Conservation (phyloP, 805 yeast genomes). For the Saccharomycopsis sp. region DNA sequence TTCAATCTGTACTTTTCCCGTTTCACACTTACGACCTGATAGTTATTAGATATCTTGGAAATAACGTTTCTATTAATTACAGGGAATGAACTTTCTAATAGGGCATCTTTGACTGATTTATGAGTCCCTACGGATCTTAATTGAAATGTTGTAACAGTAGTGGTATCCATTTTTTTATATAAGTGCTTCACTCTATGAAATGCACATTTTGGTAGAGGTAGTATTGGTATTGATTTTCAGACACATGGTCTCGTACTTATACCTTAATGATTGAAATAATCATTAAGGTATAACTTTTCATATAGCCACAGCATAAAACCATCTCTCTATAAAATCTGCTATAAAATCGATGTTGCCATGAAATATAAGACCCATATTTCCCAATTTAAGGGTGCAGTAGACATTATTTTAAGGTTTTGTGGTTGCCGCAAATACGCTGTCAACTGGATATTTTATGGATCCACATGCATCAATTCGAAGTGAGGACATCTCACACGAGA, state of each 20-base stretch:
- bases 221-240: too few relatives aligned
- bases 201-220: too few relatives aligned
- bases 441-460: too few relatives aligned
- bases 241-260: too few relatives aligned
- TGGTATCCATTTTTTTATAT: neutral
- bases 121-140: neutral
- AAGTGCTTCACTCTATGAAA: too few relatives aligned
- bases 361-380: neutral
- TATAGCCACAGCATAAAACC: too few relatives aligned
- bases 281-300: too few relatives aligned
- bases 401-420: neutral
- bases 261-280: too few relatives aligned
- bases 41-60: neutral
- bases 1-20: neutral
- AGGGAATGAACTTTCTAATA: neutral
- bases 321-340: neutral
- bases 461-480: too few relatives aligned
- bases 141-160: neutral
- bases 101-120: neutral
- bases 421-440: neutral
- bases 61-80: neutral
- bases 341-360: neutral
- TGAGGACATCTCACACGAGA: too few relatives aligned
- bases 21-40: neutral
- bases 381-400: neutral